These are phyloP conservation scores for Coelastrella sp. DNA, from an alignment of 139 green algal genomes.

Conservation along the genomic window DNA sequence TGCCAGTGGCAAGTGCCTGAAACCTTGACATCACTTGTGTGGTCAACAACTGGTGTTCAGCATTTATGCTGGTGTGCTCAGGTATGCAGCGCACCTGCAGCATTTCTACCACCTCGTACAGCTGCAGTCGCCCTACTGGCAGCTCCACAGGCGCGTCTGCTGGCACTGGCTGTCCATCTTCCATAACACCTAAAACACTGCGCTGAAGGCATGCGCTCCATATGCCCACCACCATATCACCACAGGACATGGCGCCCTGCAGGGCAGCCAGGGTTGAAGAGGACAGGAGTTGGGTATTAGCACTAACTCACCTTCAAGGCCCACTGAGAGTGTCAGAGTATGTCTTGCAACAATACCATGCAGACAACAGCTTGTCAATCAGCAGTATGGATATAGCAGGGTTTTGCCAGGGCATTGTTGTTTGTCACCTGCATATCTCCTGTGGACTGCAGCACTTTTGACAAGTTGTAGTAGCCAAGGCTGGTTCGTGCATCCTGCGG, in stretches of 20 bases:
- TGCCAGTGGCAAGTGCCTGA: background rate
- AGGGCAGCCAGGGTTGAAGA: too few relatives aligned
- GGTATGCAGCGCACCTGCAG: constrained; percentile 61
- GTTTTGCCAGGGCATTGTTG: too few relatives aligned
- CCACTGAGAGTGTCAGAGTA: too few relatives aligned
- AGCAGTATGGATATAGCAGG: too few relatives aligned
- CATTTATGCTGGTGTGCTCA: background rate
- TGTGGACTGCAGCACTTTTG: constrained; percentile 61
- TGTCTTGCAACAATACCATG: too few relatives aligned
- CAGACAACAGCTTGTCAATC: too few relatives aligned
- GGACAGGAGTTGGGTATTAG: too few relatives aligned
- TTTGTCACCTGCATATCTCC: background rate
- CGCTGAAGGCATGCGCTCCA: constrained; percentile 54
- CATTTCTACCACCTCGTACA: constrained; percentile 84
- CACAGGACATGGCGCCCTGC: constrained; percentile 49
- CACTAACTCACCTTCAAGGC: too few relatives aligned
- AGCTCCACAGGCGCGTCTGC: constrained; percentile 34
- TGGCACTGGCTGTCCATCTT: constrained; percentile 24
- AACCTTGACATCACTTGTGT: background rate
- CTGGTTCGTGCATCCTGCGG: constrained; percentile 77
- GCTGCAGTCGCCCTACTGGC: constrained; percentile 70
- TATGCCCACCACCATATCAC: constrained; percentile 66
- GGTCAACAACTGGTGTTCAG: background rate
- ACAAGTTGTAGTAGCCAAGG: constrained; percentile 89
- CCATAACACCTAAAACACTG: constrained; percentile 47